Percentiles rank a stretch among this genome's conserved stretches.
Evolutionary conservation across 2,329 filamentous ascomycete species (phyloP).

Genomic region (Anthostomella pinea): DNA sequence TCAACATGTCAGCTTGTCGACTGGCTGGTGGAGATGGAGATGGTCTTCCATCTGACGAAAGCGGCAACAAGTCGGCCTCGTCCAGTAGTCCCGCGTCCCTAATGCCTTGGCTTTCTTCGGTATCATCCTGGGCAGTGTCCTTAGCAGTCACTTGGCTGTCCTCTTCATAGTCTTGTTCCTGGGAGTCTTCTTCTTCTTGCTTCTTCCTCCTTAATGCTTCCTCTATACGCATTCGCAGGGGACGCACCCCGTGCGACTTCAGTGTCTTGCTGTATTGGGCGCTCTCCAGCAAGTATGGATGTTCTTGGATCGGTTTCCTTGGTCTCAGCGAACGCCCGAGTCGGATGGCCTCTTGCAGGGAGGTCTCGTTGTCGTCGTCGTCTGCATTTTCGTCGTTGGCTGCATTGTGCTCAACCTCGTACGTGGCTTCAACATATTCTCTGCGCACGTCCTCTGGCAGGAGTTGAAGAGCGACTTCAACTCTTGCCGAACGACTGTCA

Average conservation of each 20-base stretch:
- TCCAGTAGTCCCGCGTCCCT: slow-evolving; percentile 12
- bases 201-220: slow-evolving; percentile 29
- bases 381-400: slow-evolving; percentile 12
- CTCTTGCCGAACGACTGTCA: no score
- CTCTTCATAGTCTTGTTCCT: slow-evolving; percentile 50
- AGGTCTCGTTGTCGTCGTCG: not conserved
- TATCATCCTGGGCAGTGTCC: slow-evolving; percentile 25
- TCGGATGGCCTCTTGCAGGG: slow-evolving; percentile 9
- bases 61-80: slow-evolving; percentile 18
- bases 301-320: slow-evolving; percentile 59
- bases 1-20: slow-evolving; percentile 5
- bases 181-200: slow-evolving; percentile 43
- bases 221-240: slow-evolving; percentile 42
- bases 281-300: slow-evolving; percentile 57
- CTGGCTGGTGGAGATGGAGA: slow-evolving; percentile 12
- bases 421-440: slow-evolving; percentile 8
- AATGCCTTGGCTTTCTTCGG: slow-evolving; percentile 36
- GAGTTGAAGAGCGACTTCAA: no score
- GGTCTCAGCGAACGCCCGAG: slow-evolving; percentile 51
- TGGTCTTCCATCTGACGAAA: slow-evolving; percentile 15
- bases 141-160: slow-evolving; percentile 44
- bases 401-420: slow-evolving; percentile 10
- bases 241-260: slow-evolving; percentile 53
- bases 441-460: slow-evolving; percentile 3
- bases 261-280: slow-evolving; percentile 52